phyloP scores from a whole-genome alignment of 1,284 basidiomycete species.

The Schizopora paradoxa region DNA sequence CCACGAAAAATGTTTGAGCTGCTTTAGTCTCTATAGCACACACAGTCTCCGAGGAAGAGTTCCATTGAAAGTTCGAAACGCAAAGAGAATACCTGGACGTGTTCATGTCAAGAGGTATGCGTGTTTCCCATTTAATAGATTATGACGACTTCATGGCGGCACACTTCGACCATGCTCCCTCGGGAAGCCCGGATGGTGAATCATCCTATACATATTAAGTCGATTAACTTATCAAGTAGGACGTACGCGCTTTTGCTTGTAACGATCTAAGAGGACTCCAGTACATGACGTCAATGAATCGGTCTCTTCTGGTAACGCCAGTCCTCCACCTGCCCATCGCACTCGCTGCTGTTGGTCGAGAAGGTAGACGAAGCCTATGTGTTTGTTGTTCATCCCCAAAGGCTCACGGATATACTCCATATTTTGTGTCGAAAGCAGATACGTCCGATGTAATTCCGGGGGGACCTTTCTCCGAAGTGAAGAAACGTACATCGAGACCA shows the following conservation, averaged over 20 bases:
- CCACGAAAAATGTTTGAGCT: too few species aligned
- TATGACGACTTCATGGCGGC: too few species aligned
- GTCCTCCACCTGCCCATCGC: conserved; percentile 90
- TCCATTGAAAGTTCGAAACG: too few species aligned
- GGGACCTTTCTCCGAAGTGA: conserved; percentile 69
- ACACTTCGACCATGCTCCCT: too few species aligned
- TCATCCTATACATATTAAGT: too few species aligned
- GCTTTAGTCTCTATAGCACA: too few species aligned
- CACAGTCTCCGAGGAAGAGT: too few species aligned
- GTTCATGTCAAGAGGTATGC: too few species aligned
- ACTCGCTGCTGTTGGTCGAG: conserved; percentile 83
- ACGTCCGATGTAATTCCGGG: conserved; percentile 61
- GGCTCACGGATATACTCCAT: conserved; percentile 77
- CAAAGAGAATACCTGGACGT: too few species aligned
- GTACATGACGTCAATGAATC: conserved; percentile 70
- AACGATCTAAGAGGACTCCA: conserved; percentile 64
- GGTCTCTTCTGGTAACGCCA: conserved; percentile 73
- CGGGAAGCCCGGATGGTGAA: too few species aligned
- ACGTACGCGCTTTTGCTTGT: conserved; percentile 19
- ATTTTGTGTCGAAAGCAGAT: conserved; percentile 77
- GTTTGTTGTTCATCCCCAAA: conserved; percentile 84
- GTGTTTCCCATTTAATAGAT: too few species aligned
- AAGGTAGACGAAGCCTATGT: conserved; percentile 91
- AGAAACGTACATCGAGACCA: conserved; percentile 79
- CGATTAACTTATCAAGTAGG: background rate